Percentiles rank a stretch among this genome's conserved stretches.
Conservation (phyloP, 352 stramenopile species). For the Phytophthora uliginosa region DNA sequence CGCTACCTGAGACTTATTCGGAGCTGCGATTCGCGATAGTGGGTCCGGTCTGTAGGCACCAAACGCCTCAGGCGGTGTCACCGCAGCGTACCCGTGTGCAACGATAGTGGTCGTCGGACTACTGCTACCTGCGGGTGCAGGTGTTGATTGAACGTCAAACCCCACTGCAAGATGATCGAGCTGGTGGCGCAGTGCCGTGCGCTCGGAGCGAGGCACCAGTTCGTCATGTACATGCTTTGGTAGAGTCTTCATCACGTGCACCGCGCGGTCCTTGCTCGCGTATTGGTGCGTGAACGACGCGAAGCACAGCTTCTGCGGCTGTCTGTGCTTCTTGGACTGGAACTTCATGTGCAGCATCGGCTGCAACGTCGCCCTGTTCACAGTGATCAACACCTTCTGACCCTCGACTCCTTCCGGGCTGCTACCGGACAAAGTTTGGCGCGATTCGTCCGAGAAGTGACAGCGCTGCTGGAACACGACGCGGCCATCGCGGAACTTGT, state of each 20-base stretch:
- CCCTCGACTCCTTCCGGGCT: slow-evolving; percentile 7
- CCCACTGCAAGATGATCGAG: slow-evolving; percentile 68
- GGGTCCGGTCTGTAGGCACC: slow-evolving; percentile 21
- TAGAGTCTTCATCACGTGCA: slow-evolving; percentile 75
- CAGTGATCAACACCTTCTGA: slow-evolving; percentile 41
- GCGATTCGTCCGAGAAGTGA: slow-evolving; percentile 39
- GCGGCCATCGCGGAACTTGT: slow-evolving; percentile 47
- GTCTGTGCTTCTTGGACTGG: slow-evolving; percentile 40
- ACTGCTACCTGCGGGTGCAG: slow-evolving; percentile 34
- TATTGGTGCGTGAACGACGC: slow-evolving; percentile 59
- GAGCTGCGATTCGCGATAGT: slow-evolving; percentile 4
- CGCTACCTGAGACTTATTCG: slow-evolving; percentile 32
- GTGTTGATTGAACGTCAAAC: slow-evolving; percentile 59
- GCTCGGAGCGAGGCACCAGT: slow-evolving; percentile 47
- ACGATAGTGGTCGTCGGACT: slow-evolving; percentile 51
- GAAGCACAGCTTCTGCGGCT: slow-evolving; percentile 54
- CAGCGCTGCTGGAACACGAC: slow-evolving; percentile 54
- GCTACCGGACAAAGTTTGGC: slow-evolving; percentile 29
- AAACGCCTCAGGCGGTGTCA: slow-evolving; percentile 43
- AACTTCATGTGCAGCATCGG: slow-evolving; percentile 38
- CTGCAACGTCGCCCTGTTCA: slow-evolving; percentile 44
- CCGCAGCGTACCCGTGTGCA: slow-evolving; percentile 61
- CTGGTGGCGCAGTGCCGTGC: slow-evolving; percentile 55
- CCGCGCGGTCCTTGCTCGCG: slow-evolving; percentile 48
- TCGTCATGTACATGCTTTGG: slow-evolving; percentile 67